Evolutionary conservation across 1,284 basidiomycete species (phyloP).

Genomic region (Ganoderma resinaceum): DNA sequence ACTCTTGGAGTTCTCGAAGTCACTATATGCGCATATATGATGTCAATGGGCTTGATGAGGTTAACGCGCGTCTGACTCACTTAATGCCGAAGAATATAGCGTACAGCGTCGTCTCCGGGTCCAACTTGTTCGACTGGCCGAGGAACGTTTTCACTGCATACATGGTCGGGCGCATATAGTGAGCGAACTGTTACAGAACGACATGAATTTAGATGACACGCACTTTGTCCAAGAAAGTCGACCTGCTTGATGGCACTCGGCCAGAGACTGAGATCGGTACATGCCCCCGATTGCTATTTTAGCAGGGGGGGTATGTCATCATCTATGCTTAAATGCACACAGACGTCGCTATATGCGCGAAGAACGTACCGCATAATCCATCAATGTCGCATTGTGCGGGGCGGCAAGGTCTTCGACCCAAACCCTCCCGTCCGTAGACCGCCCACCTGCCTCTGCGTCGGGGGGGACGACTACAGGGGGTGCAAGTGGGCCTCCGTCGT

Average conservation of each 20-base stretch:
- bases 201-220: constrained; percentile 5
- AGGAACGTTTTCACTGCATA: constrained; percentile 38
- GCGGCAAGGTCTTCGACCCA: constrained; percentile 45
- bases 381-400: constrained; percentile 42
- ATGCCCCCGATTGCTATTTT: constrained; percentile 41
- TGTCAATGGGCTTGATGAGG: not conserved
- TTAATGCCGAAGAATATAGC: constrained; percentile 48
- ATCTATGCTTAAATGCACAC: rapidly evolving
- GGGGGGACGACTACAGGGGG: constrained; percentile 42
- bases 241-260: constrained; percentile 34
- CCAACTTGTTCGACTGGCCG: constrained; percentile 41
- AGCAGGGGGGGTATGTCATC: not conserved
- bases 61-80: constrained; percentile 29
- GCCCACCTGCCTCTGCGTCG: constrained; percentile 41
- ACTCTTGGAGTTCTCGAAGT: constrained; percentile 40
- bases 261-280: constrained; percentile 45
- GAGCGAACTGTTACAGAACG: not conserved
- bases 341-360: not conserved
- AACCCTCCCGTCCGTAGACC: constrained; percentile 45
- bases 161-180: not conserved
- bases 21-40: constrained; percentile 27
- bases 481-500: constrained; percentile 41
- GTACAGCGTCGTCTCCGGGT: constrained; percentile 44
- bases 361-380: constrained; percentile 51
- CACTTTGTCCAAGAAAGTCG: constrained; percentile 47